Percentiles rank a stretch among this genome's conserved stretches.
Evolutionary conservation across 768 basidiomycete genomes (phyloP).

Genomic region (Lyophyllum semitale): DNA sequence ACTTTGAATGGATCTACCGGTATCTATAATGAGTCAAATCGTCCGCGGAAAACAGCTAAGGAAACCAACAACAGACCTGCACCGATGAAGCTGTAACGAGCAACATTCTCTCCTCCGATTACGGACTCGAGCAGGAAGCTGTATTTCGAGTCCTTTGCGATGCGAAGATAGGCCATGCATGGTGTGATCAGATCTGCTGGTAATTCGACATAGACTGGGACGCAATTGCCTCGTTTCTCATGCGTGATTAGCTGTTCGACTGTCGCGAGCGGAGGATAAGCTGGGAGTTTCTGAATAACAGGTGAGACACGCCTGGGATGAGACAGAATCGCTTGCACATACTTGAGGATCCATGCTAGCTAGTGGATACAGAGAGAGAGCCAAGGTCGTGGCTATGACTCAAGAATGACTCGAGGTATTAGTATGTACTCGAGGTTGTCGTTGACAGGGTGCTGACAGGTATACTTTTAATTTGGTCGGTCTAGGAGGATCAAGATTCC

Average conservation of each 20-base stretch:
- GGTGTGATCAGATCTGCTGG: constrained; percentile 97
- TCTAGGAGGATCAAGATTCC: no score
- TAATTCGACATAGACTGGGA: constrained; percentile 90
- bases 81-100: constrained; percentile 95
- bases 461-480: no score
- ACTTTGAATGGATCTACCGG: constrained; percentile 87
- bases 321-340: constrained; percentile 13
- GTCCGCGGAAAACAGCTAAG: neutral
- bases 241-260: constrained; percentile 77
- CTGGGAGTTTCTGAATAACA: constrained; percentile 58
- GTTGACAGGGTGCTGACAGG: no score
- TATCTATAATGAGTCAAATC: neutral
- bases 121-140: constrained; percentile 96
- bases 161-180: constrained; percentile 92
- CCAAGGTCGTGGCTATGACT: neutral
- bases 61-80: constrained; percentile 58
- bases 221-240: constrained; percentile 87
- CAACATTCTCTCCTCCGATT: constrained; percentile 85
- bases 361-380: neutral
- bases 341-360: constrained; percentile 51
- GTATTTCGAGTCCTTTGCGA: constrained; percentile 90
- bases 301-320: neutral
- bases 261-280: constrained; percentile 69
- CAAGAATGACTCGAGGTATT: neutral
- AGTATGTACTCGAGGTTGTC: neutral